Evolutionary conservation across 2,329 filamentous ascomycete genomes (phyloP).

Genomic region (Paecilomyces fulvus): DNA sequence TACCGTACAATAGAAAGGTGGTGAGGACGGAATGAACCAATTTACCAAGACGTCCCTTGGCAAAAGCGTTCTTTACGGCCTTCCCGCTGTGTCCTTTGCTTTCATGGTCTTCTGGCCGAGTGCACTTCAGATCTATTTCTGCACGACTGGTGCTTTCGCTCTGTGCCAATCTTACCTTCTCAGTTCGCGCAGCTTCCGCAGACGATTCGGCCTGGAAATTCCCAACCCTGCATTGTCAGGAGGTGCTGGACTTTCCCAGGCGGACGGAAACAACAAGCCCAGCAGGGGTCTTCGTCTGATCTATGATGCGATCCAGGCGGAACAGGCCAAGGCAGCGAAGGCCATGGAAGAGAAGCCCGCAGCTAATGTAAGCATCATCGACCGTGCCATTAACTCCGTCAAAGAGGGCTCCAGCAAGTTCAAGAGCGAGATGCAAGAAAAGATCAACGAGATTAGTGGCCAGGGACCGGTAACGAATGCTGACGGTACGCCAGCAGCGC

Average conservation of each 20-base stretch:
- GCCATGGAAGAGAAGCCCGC: constrained; percentile 2
- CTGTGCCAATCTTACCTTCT: constrained; percentile 40
- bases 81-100: constrained; percentile 47
- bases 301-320: constrained; percentile 7
- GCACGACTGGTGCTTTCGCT: constrained; percentile 30
- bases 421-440: constrained; percentile 13
- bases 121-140: constrained; percentile 56
- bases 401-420: constrained; percentile 19
- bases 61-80: constrained; percentile 28
- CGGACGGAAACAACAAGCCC: constrained; percentile 1
- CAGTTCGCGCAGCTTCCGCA: constrained; percentile 25
- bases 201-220: constrained; percentile 16
- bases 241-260: constrained; percentile 1
- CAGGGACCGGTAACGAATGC: constrained; percentile 13
- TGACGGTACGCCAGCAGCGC: constrained; percentile 11
- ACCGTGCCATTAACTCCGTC: constrained; percentile 25
- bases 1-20: constrained; percentile 24
- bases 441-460: constrained; percentile 16
- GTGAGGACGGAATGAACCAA: constrained; percentile 27
- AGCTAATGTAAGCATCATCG: constrained; percentile 20
- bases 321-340: constrained; percentile 7
- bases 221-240: constrained; percentile 5
- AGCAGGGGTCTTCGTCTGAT: constrained; percentile 12
- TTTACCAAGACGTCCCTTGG: constrained; percentile 19
- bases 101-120: constrained; percentile 50